Evolutionary conservation across 768 basidiomycete species (phyloP).

Genomic region (Podaxis sp.): DNA sequence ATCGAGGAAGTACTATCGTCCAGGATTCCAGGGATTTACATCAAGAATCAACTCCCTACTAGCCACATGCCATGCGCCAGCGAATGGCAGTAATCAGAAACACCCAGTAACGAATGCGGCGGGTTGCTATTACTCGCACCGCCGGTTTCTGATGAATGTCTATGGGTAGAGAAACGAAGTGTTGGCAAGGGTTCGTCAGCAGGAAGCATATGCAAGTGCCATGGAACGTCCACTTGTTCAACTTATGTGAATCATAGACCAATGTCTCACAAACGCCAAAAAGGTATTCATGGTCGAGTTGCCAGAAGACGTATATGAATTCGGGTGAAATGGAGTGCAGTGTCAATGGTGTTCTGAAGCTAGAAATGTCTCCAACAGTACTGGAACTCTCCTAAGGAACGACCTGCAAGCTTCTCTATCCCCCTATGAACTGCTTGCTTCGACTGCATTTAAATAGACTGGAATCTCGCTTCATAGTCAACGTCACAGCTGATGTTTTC

Average conservation of each 20-base stretch:
- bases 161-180: neutral
- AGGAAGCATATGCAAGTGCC: neutral
- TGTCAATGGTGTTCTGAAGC: neutral
- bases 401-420: neutral
- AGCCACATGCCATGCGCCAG: neutral
- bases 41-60: neutral
- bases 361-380: neutral
- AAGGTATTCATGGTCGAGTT: neutral
- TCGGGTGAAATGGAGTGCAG: neutral
- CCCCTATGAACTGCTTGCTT: neutral
- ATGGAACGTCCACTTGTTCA: neutral
- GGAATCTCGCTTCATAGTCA: too few relatives aligned
- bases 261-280: neutral
- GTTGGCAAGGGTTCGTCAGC: neutral
- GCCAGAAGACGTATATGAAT: neutral
- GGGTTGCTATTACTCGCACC: neutral
- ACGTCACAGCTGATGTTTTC: too few relatives aligned
- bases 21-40: constrained; percentile 3
- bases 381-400: neutral
- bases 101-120: neutral
- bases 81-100: neutral
- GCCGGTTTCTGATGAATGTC: constrained; percentile 7
- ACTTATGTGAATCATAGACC: neutral
- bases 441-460: too few relatives aligned
- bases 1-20: neutral